Percentiles rank a stretch among this genome's conserved stretches.
Evolutionary conservation across 495 filamentous ascomycete genomes (phyloP).

Genomic region (Jackrogersella multiformis): DNA sequence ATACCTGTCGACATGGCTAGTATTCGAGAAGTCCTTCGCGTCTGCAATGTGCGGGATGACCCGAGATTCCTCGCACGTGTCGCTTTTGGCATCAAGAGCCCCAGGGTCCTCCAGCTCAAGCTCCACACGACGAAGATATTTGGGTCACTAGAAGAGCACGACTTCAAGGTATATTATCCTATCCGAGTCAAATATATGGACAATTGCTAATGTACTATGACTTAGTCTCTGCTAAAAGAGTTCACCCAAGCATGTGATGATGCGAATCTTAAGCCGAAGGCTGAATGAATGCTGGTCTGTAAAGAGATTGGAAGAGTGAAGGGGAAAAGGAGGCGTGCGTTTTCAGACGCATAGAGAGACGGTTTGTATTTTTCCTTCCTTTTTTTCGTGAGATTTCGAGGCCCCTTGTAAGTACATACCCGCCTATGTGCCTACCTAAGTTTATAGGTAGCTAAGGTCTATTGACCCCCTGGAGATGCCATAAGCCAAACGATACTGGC

Average conservation of each 20-base stretch:
- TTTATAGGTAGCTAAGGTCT: too few species aligned
- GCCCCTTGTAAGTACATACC: not conserved
- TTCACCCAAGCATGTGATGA: constrained; percentile 43
- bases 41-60: constrained; percentile 59
- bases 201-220: constrained; percentile 8
- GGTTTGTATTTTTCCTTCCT: too few species aligned
- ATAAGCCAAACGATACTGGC: too few species aligned
- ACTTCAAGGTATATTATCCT: constrained; percentile 54
- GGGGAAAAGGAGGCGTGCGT: not conserved
- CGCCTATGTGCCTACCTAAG: too few species aligned
- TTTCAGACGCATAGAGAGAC: not conserved
- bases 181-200: not conserved
- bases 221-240: constrained; percentile 43
- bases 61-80: constrained; percentile 63
- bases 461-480: too few species aligned
- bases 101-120: constrained; percentile 55
- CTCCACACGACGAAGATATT: constrained; percentile 55
- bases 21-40: constrained; percentile 53
- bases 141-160: constrained; percentile 59
- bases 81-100: constrained; percentile 67
- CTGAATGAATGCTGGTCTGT: not conserved
- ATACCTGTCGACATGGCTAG: constrained; percentile 45
- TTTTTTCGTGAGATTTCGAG: too few species aligned
- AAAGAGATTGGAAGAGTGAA: not conserved
- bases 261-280: not conserved